Evolutionary conservation across 352 stramenopile species (phyloP), one percentile per base, ranked within the genome.

Genomic region (Pythium pectinolyticum): DNA sequence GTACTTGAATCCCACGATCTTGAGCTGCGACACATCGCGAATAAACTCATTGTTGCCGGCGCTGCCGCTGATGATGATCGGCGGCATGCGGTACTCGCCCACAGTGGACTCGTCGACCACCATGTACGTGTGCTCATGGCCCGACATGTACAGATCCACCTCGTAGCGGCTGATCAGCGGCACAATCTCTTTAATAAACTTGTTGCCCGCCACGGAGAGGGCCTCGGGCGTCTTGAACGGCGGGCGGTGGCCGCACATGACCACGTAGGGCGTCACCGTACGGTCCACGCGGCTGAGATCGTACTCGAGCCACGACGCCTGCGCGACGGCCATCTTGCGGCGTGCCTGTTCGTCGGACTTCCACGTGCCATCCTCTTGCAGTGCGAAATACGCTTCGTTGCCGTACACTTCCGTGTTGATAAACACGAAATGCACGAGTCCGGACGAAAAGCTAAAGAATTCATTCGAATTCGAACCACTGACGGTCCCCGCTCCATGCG

Each of bases 351-450:
- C 77, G 41, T 86, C 71, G 1, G 71, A 52, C 27, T 72, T 77
- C 82, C 81, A 92, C 27, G 69, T 41, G 5, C 81, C 76, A 52
- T 90, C 78, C 9, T 45, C 52, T 31, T 84, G 74, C 20, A 75
- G 66, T 2, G 70, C 57, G 25, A 77, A 67, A 46, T 74, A 92
- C 3, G 80, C 68, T 34, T 90, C 81, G 46, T 90, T 73, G 5
- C 84, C 81, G 57, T 92, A 92, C 5, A 91, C 61, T 59, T 93
- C 84, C 1, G 84, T 89, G 69, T 91, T 88, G 66, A 93, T 78
- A 49, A 93, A 79, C 11, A 80, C 81, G 53, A 93, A 93, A 48
- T 93, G 84, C 14, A 91, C 64, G 15, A 77, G 63, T 0, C 81
- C 80, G 2, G 78, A 74, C n/a, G 72, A 72, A 25, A 90, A 93